Conservation (phyloP, 2,329 filamentous ascomycete species). For the Fusarium sp. region DNA sequence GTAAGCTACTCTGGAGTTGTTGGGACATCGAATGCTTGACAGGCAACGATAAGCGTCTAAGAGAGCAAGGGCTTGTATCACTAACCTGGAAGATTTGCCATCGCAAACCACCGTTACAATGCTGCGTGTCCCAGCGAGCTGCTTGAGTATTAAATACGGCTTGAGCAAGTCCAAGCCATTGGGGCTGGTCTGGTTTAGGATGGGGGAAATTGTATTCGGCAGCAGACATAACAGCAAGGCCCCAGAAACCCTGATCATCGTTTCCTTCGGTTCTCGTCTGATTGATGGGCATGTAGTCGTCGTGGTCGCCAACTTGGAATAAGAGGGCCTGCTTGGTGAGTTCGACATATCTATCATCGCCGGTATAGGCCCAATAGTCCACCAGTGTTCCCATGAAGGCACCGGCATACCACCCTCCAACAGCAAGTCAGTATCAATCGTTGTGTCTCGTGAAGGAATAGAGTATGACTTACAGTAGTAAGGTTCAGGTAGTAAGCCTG, state of each 20-base stretch:
- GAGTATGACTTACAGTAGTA: slow-evolving; percentile 62
- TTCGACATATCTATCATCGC: slow-evolving; percentile 76
- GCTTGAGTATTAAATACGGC: slow-evolving; percentile 85
- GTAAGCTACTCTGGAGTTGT: background rate
- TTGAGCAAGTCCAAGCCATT: slow-evolving; percentile 78
- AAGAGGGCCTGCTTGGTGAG: slow-evolving; percentile 75
- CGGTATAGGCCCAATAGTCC: slow-evolving; percentile 88
- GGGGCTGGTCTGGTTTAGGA: slow-evolving; percentile 64
- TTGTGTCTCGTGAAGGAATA: background rate
- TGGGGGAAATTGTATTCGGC: slow-evolving; percentile 75
- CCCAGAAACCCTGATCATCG: slow-evolving; percentile 82
- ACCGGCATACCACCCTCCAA: slow-evolving; percentile 75
- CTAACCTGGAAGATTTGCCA: slow-evolving; percentile 80
- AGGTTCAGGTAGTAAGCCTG: slow-evolving; percentile 63
- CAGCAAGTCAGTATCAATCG: slow-evolving; percentile 7
- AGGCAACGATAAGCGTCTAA: background rate
- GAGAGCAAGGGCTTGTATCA: background rate
- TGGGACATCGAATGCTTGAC: background rate
- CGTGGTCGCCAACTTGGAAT: slow-evolving; percentile 76
- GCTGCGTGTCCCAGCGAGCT: slow-evolving; percentile 73
- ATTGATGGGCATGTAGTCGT: slow-evolving; percentile 82
- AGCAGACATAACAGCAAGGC: slow-evolving; percentile 74
- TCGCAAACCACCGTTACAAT: slow-evolving; percentile 79
- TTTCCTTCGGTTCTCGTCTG: slow-evolving; percentile 77
- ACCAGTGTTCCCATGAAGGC: slow-evolving; percentile 77